Base-by-base conservation (phyloP, 176 grass and related monocot species). In the Poa annua region DNA sequence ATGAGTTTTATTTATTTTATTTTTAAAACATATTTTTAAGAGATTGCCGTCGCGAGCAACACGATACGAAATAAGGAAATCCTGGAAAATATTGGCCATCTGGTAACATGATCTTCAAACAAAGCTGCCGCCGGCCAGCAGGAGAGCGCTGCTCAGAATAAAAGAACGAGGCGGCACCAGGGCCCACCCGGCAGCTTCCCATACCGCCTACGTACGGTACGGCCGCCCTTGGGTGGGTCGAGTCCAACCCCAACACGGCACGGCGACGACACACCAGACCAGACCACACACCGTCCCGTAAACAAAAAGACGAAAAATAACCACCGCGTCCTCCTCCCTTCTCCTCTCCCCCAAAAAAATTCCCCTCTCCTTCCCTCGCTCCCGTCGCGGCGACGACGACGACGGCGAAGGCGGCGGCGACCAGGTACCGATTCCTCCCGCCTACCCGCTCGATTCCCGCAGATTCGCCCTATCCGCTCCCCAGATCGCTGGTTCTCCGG, bases 251-350 rank as follows among this genome's bases (percentile, higher is more conserved):
- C 24, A 74, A 4, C 70, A 74, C 70, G 70, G 70, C 70, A 73
- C 69, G 21, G 21, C 69, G 12, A 72, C 42, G 33, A 68, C 34
- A 69, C 47, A n/a, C n/a, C n/a, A n/a, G n/a, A n/a, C n/a, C n/a
- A n/a, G n/a, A n/a, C n/a, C 2, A 14, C 47, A 47, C 66, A 69
- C 68, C 41, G 11, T 4, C 68, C 68, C 69, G 42, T 72, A 74
- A 32, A 74, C 70, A 74, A 74, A 74, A 74, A 74, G 70, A 73
- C 70, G 45, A 73, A 73, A 73, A 73, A 73, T 73, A 73, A 44
- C 70, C 70, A 50, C 44, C 70, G 41, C 44, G 32, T 73, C 69
- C 42, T 49, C 70, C 44, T 73, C 70, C 26, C 21, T 73, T 73
- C 70, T 3, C 39, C 14, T 14, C 57, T 21, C 38, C 11, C 38